Base-by-base conservation (phyloP, 768 basidiomycete genomes). In the Serendipita vermifera region DNA sequence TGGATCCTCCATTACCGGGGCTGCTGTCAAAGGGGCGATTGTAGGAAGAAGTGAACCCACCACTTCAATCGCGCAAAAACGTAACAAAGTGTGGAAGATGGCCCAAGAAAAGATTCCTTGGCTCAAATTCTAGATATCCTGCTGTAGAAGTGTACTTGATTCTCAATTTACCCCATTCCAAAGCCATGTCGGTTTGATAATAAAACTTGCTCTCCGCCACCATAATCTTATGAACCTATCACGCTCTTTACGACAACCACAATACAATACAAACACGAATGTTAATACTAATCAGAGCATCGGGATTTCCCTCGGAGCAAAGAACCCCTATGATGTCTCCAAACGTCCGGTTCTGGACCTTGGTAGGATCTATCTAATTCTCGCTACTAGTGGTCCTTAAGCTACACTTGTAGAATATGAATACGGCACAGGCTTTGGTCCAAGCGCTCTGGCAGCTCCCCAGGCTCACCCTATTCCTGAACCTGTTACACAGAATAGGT, bases 231-330 rank as follows among this genome's bases (percentile, higher is more conserved):
- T 51, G 46, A 51, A 51, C 26, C 24, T 31, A 27, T 31, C 29
- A 51, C 46, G 46, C 20, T 51, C 46, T 29, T 51, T 51, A 51
- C 46, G 29, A 5, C 27, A 22, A 51, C 46, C 17, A 51, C 22
- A 22, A 29, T 31, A 22, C 9, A 26, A 51, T 11, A 41, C 5
- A n/a, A n/a, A n/a, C 27, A 41, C 39, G 17, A 41, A 7, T n/a
- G 32, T 7, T 51, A 3, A 4, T 51, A 51, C 17, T 51, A 51
- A 51, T 51, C 7, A 51, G 26, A 31, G 46, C 4, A 22, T 51
- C 17, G 46, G 46, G 24, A 51, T 22, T 26, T 27, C 27, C n/a
- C n/a, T n/a, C n/a, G n/a, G 24, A 26, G 11, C 9, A 22, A 43
- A 11, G 9, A 9, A n/a, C n/a, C 35, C n/a, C 35, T 9, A n/a